Evolutionary conservation across 2,329 filamentous ascomycete genomes (phyloP), one percentile per base, ranked within the genome.

Genomic region (Trichophyton verrucosum): DNA sequence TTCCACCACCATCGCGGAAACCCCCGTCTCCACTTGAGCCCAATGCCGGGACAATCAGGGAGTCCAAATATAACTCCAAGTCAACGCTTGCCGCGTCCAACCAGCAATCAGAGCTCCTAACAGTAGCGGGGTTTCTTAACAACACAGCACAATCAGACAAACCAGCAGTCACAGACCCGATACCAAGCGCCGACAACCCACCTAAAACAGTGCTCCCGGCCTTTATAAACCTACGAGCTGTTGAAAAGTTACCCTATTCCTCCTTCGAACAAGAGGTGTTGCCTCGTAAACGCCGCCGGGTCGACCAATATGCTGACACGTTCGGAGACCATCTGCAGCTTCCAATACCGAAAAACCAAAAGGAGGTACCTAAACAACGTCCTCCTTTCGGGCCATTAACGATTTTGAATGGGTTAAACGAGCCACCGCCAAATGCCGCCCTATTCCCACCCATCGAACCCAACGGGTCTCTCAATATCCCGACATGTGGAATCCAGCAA

Each of bases 391-490:
- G 75, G 24, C 73, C 75, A 24, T 73, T 78, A 64, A 74, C 77
- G 51, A 77, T 78, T 62, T 70, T 86, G 9, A 83, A 83, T 66
- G 82, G 82, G 6, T 70, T 86, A 49, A 82, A 85, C 70, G 82
- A 86, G 64, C 83, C 83, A 2, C 83, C 83, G 13, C 82, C 82
- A 7, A 81, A 84, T 68, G 81, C 81, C 53, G 78, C 80, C 11
- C 71, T 85, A 5, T 79, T 86, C 56, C 83, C 83, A 4, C 81
- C 81, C 3, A 86, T 86, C 60, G 81, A 81, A 64, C 75, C 79
- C 33, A 78, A 80, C 30, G 71, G 71, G 11, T 71, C 74, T 30
- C 68, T 71, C 3, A 69, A 71, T 36, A 71, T 75, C 57, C 62
- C 75, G 44, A 72, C 68, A 3, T 72, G 72, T n/a, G 15, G 15